Percentiles rank a stretch among this genome's conserved stretches.
Conservation (phyloP, 345 rosid genomes). For the Leavenworthia alabamica region DNA sequence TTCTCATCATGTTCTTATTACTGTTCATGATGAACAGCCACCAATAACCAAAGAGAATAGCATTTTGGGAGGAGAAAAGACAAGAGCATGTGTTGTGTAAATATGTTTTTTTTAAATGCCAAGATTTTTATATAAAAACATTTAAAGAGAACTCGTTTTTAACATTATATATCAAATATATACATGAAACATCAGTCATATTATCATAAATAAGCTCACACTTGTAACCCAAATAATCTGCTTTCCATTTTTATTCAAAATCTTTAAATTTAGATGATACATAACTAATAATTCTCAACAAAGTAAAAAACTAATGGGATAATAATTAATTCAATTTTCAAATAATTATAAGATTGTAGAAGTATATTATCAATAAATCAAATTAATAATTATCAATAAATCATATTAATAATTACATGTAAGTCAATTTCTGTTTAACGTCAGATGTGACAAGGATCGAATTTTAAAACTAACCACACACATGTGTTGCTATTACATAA, state of each 20-base stretch:
- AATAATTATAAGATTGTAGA: background rate
- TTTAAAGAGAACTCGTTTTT: slow-evolving; percentile 2
- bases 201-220: background rate
- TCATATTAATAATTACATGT: background rate
- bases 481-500: no score
- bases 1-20: slow-evolving; percentile 35
- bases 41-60: slow-evolving; percentile 22
- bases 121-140: background rate
- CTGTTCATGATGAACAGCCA: slow-evolving; percentile 29
- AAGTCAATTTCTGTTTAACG: background rate
- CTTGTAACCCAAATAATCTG: no score
- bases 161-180: background rate
- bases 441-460: background rate
- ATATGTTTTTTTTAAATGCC: slow-evolving; percentile 5
- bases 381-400: background rate
- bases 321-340: background rate
- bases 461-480: background rate
- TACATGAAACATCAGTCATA: background rate
- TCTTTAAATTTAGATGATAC: no score
- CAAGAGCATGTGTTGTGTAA: slow-evolving; percentile 23
- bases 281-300: no score
- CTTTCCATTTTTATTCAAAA: no score
- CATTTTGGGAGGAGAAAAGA: slow-evolving; percentile 3
- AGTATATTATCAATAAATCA: background rate
- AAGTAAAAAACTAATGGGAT: no score